Base-by-base conservation (phyloP, 179 eudicot species). In the Beta corolliflora region DNA sequence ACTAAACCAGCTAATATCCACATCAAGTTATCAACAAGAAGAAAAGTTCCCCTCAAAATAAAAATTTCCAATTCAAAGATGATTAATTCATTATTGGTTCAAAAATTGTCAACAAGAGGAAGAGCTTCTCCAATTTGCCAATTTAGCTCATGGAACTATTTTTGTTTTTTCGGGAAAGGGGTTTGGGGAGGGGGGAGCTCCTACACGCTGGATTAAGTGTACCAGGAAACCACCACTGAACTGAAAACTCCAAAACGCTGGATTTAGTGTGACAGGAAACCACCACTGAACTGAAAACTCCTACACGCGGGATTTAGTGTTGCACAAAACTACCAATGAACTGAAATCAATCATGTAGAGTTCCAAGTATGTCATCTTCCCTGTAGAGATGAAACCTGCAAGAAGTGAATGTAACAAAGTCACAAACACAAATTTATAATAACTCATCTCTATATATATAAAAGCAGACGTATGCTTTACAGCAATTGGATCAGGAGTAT, bases 301-400 rank as follows among this genome's bases (percentile, higher is more conserved):
- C 67, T 64, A 54, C 29, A 80, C 15, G 41, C 19, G 12, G 56
- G 31, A 55, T 29, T 70, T 9, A 71, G 15, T 3, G 10, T 21
- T n/a, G 21, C 63, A 55, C 23, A 14, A 65, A 60, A 65, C 21
- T 31, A 53, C 19, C 4, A n/a, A 4, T 16, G 23, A 48, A 64
- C 9, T 69, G 19, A 16, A 71, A 79, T 86, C 83, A 93, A 64
- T 93, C 95, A 80, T 92, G 95, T 5, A 93, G 89, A 75, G 91
- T 93, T 44, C 97, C 97, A 77, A 90, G 88, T 44, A 93, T 89
- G 82, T 93, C 97, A 25, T 93, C 97, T 78, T 93, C 97, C 87
- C 95, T 81, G 58, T 81, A 92, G 70, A 93, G 85, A 75, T 87
- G 94, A 79, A 74, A 93, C 89, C 95, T 93, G 92, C 84, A 67